phyloP scores from a whole-genome alignment of 306 rosid genomes.

The Delonix regia region DNA sequence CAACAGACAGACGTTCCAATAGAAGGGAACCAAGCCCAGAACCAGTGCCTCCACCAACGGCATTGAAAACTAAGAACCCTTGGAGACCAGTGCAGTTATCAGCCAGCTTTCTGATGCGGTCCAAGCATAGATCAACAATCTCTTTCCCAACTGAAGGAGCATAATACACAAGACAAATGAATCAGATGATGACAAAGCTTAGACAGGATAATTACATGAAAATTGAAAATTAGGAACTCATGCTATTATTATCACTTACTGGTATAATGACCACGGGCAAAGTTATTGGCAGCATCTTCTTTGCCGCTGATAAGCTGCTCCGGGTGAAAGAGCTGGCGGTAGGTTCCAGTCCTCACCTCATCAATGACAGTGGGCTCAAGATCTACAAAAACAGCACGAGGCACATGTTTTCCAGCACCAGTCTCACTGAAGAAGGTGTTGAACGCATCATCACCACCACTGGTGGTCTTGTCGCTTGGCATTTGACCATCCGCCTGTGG shows the following conservation, averaged over 20 bases:
- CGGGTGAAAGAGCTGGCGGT: not conserved
- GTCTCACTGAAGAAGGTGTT: not conserved
- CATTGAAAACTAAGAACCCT: not conserved
- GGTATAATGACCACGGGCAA: not conserved
- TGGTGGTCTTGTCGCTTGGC: not conserved
- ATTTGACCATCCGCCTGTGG: not conserved
- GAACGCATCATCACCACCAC: not conserved
- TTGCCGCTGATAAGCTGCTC: not conserved
- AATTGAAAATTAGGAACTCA: too few relatives aligned
- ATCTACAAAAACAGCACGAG: not conserved
- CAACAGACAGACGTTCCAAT: not conserved
- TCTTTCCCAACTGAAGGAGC: not conserved
- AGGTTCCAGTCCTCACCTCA: not conserved
- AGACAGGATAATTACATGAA: too few relatives aligned
- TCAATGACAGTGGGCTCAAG: not conserved
- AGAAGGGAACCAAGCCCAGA: not conserved
- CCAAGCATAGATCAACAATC: not conserved
- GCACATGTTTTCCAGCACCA: not conserved
- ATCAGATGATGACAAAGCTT: too few relatives aligned
- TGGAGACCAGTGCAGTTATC: not conserved
- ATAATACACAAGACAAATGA: too few relatives aligned
- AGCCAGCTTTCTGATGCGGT: not conserved
- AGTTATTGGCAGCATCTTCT: not conserved
- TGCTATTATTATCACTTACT: not conserved
- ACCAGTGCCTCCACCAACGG: not conserved